phyloP scores from a whole-genome alignment of 2,329 filamentous ascomycete species.

The Cercospora beticola region DNA sequence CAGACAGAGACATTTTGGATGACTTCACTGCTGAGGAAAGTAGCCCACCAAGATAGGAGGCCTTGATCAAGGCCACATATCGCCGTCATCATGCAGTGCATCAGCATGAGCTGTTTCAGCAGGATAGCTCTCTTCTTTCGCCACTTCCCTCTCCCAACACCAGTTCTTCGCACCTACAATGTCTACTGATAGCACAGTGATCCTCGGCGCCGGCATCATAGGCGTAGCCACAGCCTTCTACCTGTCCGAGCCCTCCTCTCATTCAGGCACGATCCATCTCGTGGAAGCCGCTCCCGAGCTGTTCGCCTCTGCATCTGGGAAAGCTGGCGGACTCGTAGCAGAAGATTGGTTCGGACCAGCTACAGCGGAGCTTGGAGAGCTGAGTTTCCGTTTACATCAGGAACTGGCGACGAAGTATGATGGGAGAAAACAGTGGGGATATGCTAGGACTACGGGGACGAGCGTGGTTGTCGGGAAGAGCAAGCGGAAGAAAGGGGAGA shows the following conservation, averaged over 20 bases:
- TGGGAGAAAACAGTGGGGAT: conserved; percentile 61
- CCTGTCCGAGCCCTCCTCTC: conserved; percentile 49
- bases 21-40: neutral
- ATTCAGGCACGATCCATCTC: conserved; percentile 51
- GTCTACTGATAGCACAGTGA: conserved; percentile 51
- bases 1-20: neutral
- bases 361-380: conserved; percentile 58
- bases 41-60: neutral
- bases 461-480: conserved; percentile 51
- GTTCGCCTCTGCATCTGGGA: conserved; percentile 72
- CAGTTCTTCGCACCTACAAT: neutral
- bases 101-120: neutral
- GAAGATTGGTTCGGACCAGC: conserved; percentile 57
- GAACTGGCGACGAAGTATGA: conserved; percentile 60
- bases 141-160: neutral
- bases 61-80: neutral
- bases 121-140: neutral
- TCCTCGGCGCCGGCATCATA: conserved; percentile 69
- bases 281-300: conserved; percentile 60
- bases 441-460: conserved; percentile 56
- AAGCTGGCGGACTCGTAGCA: conserved; percentile 72
- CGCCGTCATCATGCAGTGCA: neutral
- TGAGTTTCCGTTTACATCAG: conserved; percentile 69
- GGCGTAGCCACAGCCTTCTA: conserved; percentile 72
- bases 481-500: conserved; percentile 39